phyloP scores from a whole-genome alignment of 768 basidiomycete species.

The Punctularia strigosozonata region DNA sequence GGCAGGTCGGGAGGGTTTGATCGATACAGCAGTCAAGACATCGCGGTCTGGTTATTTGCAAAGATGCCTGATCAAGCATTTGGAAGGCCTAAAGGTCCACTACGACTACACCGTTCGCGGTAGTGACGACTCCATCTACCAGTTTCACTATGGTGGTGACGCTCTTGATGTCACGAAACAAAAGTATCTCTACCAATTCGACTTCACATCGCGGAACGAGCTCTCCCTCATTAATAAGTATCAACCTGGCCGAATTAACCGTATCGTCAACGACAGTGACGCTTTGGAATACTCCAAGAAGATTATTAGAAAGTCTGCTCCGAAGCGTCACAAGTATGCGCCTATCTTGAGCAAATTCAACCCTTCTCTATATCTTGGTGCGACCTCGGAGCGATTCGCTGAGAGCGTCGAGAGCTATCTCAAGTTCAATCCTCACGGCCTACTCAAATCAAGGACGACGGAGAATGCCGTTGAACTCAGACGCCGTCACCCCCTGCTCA shows the following conservation, averaged over 20 bases:
- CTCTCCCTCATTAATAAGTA: constrained; percentile 65
- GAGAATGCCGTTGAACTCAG: constrained; percentile 26
- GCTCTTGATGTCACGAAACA: constrained; percentile 95
- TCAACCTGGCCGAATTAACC: constrained; percentile 44
- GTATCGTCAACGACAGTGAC: constrained; percentile 49
- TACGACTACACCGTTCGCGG: constrained; percentile 98
- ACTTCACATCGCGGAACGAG: constrained; percentile 85
- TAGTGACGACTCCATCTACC: constrained; percentile 85
- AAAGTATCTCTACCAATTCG: constrained; percentile 89
- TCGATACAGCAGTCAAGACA: constrained; percentile 98
- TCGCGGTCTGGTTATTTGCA: constrained; percentile 97
- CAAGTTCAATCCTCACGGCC: constrained; percentile 53
- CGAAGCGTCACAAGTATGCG: constrained; percentile 47
- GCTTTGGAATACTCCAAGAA: constrained; percentile 82
- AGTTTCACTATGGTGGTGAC: constrained; percentile 96
- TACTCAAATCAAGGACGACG: constrained; percentile 32
- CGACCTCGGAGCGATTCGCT: constrained; percentile 89
- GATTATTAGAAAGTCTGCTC: constrained; percentile 60
- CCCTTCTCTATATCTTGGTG: constrained; percentile 74
- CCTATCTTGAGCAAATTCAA: constrained; percentile 68
- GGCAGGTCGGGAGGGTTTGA: constrained; percentile 97
- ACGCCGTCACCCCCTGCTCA: constrained; percentile 34
- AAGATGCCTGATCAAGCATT: constrained; percentile 94
- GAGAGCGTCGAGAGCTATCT: constrained; percentile 68
- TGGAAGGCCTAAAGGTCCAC: constrained; percentile 93